phyloP scores from a whole-genome alignment of 1,284 basidiomycete genomes.

The Apiotrichum gracile region DNA sequence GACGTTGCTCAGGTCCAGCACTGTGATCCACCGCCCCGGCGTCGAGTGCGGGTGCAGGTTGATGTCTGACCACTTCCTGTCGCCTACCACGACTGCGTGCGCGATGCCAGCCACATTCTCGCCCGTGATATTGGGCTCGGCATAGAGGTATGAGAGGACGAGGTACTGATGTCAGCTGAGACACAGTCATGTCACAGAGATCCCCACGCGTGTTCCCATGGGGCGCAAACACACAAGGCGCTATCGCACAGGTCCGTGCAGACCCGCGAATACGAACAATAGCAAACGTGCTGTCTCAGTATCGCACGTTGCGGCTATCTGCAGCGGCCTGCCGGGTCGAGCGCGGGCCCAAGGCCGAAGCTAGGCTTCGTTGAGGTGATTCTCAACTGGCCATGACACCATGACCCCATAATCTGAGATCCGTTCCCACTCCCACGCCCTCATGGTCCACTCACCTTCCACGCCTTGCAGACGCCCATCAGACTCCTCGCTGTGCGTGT shows the following conservation, averaged over 20 bases:
- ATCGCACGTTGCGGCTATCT: background rate
- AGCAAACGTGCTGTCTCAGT: too few relatives aligned
- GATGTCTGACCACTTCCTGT: slow-evolving; percentile 76
- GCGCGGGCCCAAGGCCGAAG: background rate
- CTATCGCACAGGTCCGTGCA: too few relatives aligned
- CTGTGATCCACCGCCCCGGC: slow-evolving; percentile 74
- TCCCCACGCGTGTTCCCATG: background rate
- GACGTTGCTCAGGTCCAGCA: slow-evolving; percentile 63
- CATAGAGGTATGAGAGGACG: slow-evolving; percentile 62
- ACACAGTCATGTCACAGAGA: background rate
- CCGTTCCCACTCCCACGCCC: background rate
- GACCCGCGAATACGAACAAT: too few relatives aligned
- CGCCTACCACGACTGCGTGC: slow-evolving; percentile 55
- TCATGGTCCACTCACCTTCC: slow-evolving; percentile 64
- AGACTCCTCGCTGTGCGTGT: slow-evolving; percentile 37
- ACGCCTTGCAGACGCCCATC: slow-evolving; percentile 61
- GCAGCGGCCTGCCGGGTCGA: background rate
- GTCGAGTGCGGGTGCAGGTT: slow-evolving; percentile 72
- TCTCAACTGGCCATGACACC: too few relatives aligned
- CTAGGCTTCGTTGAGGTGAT: too few relatives aligned
- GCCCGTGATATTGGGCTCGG: slow-evolving; percentile 53
- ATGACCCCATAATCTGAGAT: background rate
- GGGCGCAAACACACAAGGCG: background rate
- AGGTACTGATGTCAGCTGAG: slow-evolving; percentile 64
- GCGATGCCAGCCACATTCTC: slow-evolving; percentile 57